These are phyloP conservation scores for Spergularia azorica DNA, from an alignment of 179 eudicot genomes.

Conservation along the genomic window DNA sequence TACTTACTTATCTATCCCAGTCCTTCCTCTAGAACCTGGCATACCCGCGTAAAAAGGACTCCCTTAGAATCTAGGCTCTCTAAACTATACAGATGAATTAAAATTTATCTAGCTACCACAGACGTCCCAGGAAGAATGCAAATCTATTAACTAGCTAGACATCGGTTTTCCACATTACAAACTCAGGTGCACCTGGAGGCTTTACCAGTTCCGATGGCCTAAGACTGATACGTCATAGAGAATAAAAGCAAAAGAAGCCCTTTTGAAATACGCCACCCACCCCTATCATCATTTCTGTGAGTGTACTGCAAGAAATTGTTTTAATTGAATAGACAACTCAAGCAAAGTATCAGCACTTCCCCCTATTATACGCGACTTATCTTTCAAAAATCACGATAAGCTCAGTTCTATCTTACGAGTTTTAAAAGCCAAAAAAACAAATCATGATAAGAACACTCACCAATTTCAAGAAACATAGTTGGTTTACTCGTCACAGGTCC, in stretches of 20 bases:
- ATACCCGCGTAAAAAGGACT: no score
- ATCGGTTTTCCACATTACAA: neutral
- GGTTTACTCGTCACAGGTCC: conserved; percentile 80
- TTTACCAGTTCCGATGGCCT: no score
- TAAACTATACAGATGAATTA: neutral
- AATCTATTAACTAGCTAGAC: neutral
- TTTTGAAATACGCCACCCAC: no score
- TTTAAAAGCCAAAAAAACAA: neutral
- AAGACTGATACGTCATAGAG: no score
- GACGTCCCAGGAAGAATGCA: neutral
- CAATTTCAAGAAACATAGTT: conserved; percentile 81
- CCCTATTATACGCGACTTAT: neutral
- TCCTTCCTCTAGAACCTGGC: no score
- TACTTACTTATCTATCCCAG: no score
- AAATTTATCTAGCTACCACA: neutral
- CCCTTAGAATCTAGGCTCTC: neutral
- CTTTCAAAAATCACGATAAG: neutral
- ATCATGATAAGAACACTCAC: conserved; percentile 31
- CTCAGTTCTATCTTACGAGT: neutral
- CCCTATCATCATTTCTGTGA: no score
- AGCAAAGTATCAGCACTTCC: neutral
- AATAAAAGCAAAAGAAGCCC: no score
- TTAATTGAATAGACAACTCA: neutral
- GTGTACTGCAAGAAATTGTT: neutral
- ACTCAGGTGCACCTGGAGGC: neutral